These are phyloP conservation scores for Claviceps spartinae DNA, from an alignment of 2,329 filamentous ascomycete species.

Conservation along the genomic window DNA sequence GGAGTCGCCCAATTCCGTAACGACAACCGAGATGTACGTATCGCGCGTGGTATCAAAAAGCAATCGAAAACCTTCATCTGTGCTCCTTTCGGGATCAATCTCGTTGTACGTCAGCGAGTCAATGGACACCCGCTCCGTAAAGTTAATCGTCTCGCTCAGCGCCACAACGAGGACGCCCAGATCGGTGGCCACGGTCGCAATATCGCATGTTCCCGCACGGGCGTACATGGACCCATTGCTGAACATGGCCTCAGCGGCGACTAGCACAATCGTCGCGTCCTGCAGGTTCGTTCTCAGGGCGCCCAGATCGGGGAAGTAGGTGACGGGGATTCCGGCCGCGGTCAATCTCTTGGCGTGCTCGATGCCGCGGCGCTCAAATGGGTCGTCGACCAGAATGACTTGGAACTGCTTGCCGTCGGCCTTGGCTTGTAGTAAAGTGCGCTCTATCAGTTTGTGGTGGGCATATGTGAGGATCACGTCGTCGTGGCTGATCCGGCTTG, in stretches of 20 bases:
- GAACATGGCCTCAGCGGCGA: conserved; percentile 90
- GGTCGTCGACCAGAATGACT: conserved; percentile 71
- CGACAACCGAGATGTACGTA: conserved; percentile 73
- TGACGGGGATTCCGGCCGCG: conserved; percentile 57
- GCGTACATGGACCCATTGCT: conserved; percentile 87
- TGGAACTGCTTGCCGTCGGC: conserved; percentile 59
- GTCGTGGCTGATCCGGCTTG: conserved; percentile 60
- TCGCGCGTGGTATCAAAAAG: conserved; percentile 89
- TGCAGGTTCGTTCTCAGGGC: conserved; percentile 63
- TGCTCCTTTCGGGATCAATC: conserved; percentile 61
- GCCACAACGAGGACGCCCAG: conserved; percentile 71
- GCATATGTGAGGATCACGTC: conserved; percentile 81
- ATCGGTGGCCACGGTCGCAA: conserved; percentile 71
- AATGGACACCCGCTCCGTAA: conserved; percentile 70
- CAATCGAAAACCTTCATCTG: conserved; percentile 42
- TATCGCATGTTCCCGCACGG: conserved; percentile 70
- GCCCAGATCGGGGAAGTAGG: conserved; percentile 66
- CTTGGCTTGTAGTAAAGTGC: conserved; percentile 62
- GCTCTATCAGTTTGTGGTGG: conserved; percentile 74
- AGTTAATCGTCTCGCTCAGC: conserved; percentile 90
- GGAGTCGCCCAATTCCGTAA: conserved; percentile 81
- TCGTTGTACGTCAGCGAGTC: conserved; percentile 94
- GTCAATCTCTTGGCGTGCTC: conserved; percentile 54
- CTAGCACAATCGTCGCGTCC: conserved; percentile 57
- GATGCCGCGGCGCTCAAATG: conserved; percentile 38